Percentiles rank a stretch among this genome's conserved stretches.
Conservation (phyloP, 164 flowering plant species). For the Liquidambar formosana region DNA sequence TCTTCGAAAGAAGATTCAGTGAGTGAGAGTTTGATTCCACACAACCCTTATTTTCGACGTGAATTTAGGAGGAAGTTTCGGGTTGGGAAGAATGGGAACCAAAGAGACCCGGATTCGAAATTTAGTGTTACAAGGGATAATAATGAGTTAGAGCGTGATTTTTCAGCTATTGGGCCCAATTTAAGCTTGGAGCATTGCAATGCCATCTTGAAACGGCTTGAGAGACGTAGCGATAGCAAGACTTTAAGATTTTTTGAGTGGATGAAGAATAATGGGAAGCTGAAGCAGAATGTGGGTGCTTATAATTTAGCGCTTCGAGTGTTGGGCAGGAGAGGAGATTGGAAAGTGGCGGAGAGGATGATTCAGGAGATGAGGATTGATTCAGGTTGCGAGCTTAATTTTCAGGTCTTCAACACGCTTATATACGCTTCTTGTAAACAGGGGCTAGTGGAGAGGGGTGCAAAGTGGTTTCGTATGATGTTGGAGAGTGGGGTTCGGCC, state of each 20-base stretch:
- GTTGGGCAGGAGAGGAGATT: conserved; percentile 64
- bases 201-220: conserved; percentile 52
- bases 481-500: conserved; percentile 63
- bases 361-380: conserved; percentile 43
- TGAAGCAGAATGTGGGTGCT: conserved; percentile 54
- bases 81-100: conserved; percentile 19
- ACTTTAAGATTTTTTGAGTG: conserved; percentile 63
- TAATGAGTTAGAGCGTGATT: conserved; percentile 33
- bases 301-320: conserved; percentile 63
- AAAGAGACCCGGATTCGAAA: conserved; percentile 20
- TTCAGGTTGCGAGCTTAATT: conserved; percentile 42
- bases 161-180: conserved; percentile 31
- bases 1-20: conserved; percentile 5
- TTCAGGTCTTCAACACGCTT: conserved; percentile 71
- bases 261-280: conserved; percentile 75
- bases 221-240: conserved; percentile 41
- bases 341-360: conserved; percentile 59
- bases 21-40: conserved; percentile 9
- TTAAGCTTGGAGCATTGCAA: conserved; percentile 60
- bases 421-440: conserved; percentile 66
- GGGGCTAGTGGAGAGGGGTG: conserved; percentile 49
- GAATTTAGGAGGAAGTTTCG: conserved; percentile 21
- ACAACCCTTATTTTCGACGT: conserved; percentile 6
- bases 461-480: conserved; percentile 81
- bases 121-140: conserved; percentile 14